Evolutionary conservation across 768 basidiomycete species (phyloP).

Genomic region (Inosperma sp.): DNA sequence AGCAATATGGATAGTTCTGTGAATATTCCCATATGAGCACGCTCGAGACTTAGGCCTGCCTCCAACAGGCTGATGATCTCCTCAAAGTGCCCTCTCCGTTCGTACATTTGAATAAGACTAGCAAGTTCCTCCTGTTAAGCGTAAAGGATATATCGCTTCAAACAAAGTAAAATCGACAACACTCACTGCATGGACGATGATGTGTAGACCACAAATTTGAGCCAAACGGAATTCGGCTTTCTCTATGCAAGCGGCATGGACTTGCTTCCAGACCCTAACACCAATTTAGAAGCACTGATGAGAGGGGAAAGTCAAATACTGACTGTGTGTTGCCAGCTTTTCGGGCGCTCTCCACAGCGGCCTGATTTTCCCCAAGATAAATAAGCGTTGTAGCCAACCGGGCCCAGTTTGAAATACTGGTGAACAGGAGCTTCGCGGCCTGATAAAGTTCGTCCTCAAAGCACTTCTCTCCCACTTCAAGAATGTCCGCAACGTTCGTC

Average conservation of each 20-base stretch:
- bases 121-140: constrained; percentile 65
- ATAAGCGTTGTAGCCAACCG: constrained; percentile 96
- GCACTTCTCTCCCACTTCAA: constrained; percentile 98
- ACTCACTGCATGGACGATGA: constrained; percentile 83
- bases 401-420: constrained; percentile 98
- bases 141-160: constrained; percentile 20
- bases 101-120: constrained; percentile 75
- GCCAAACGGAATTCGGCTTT: constrained; percentile 96
- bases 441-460: constrained; percentile 98
- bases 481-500: constrained; percentile 97
- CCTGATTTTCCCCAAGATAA: constrained; percentile 96
- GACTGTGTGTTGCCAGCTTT: constrained; percentile 99
- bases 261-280: constrained; percentile 97
- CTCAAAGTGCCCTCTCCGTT: constrained; percentile 88
- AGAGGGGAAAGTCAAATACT: constrained; percentile 24
- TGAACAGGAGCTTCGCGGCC: constrained; percentile 92
- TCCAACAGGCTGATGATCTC: constrained; percentile 90
- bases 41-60: constrained; percentile 92
- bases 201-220: constrained; percentile 98
- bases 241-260: constrained; percentile 97
- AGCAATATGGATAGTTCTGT: constrained; percentile 89
- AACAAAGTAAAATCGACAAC: not conserved
- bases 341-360: constrained; percentile 97
- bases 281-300: constrained; percentile 11
- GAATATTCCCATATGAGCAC: constrained; percentile 99